Conservation (phyloP, 169 alveolate species). For the Cryptosporidium ubiquitum region DNA sequence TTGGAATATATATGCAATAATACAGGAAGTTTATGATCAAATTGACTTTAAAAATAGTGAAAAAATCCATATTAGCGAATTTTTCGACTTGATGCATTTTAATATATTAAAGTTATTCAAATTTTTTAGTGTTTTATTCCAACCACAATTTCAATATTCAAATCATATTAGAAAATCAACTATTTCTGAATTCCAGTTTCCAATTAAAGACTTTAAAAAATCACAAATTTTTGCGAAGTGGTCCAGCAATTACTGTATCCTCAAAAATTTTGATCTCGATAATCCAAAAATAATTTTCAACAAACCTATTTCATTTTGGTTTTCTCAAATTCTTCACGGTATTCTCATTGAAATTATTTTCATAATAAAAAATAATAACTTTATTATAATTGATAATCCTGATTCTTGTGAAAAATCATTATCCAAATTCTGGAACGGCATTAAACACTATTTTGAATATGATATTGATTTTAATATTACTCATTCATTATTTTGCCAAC, state of each 20-base stretch:
- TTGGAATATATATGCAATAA: constrained; percentile 38
- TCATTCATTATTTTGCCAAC: constrained; percentile 25
- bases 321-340: constrained; percentile 46
- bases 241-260: constrained; percentile 12
- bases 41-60: background rate
- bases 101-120: background rate
- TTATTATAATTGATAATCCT: background rate
- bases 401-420: constrained; percentile 14
- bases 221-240: constrained; percentile 19
- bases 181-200: constrained; percentile 19
- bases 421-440: constrained; percentile 19
- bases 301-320: constrained; percentile 37
- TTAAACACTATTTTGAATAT: background rate
- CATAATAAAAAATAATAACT: constrained; percentile 1
- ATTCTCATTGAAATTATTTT: constrained; percentile 14
- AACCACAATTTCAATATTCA: background rate
- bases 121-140: background rate
- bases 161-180: background rate
- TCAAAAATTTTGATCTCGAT: constrained; percentile 37
- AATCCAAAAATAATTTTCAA: constrained; percentile 1
- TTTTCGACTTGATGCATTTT: background rate
- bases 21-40: background rate
- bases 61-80: background rate
- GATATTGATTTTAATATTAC: constrained; percentile 29
- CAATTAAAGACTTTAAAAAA: constrained; percentile 24